phyloP scores from a whole-genome alignment of 75 land plant species.

The Gnetum montanum region DNA sequence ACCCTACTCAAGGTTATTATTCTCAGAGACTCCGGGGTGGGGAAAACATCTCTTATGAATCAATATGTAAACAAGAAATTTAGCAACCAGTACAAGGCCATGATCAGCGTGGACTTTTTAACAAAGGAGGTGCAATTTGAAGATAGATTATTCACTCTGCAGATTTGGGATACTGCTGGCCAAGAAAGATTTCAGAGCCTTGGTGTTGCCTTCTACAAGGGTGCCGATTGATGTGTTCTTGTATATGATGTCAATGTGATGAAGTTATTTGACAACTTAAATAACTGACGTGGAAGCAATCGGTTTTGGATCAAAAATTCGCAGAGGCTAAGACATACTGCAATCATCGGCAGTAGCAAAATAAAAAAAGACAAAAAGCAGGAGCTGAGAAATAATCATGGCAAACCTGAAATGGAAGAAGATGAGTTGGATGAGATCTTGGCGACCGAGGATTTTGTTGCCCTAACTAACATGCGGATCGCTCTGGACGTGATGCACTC shows the following conservation, averaged over 20 bases:
- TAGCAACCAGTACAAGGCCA: constrained; percentile 82
- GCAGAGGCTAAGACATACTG: background rate
- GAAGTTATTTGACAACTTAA: constrained; percentile 66
- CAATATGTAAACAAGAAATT: constrained; percentile 77
- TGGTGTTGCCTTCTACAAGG: constrained; percentile 71
- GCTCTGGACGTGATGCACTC: no score
- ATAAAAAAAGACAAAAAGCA: no score
- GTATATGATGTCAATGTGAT: constrained; percentile 71
- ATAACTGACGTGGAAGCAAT: constrained; percentile 68
- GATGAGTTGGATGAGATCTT: no score
- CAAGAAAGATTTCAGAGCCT: constrained; percentile 78
- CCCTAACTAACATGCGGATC: no score
- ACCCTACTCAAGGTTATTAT: no score
- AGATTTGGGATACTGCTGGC: constrained; percentile 84
- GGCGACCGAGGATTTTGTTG: no score
- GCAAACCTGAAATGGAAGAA: no score
- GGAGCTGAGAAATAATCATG: no score
- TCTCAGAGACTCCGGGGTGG: no score
- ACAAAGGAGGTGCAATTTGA: constrained; percentile 75
- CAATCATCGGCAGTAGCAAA: no score
- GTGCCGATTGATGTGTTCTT: constrained; percentile 78
- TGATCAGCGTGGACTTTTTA: constrained; percentile 75
- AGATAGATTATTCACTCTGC: constrained; percentile 65
- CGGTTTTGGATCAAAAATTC: constrained; percentile 17
- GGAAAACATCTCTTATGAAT: no score